Percentiles rank a stretch among this genome's conserved stretches.
Evolutionary conservation across 2,329 filamentous ascomycete genomes (phyloP).

Genomic region (Hypoxylon sp.): DNA sequence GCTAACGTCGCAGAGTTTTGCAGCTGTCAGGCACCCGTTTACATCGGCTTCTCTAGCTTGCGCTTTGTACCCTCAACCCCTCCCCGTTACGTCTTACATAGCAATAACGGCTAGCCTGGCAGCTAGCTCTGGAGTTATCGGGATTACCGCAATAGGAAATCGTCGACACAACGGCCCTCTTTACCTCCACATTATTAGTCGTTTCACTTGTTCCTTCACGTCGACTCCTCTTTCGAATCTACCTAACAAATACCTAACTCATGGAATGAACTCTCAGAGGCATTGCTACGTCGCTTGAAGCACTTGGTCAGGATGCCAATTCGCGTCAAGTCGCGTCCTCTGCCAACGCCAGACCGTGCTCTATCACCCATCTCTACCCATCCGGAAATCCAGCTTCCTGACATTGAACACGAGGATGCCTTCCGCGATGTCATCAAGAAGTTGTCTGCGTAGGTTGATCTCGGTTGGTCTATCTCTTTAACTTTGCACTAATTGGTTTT

Average conservation of each 20-base stretch:
- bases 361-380: slow-evolving; percentile 55
- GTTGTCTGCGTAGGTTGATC: slow-evolving; percentile 68
- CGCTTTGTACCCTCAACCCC: too few relatives aligned
- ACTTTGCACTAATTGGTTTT: slow-evolving; percentile 36
- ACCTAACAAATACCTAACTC: slow-evolving; percentile 1
- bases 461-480: not conserved
- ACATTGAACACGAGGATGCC: slow-evolving; percentile 70
- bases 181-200: not conserved
- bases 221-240: not conserved
- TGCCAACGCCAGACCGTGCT: slow-evolving; percentile 53
- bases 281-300: not conserved
- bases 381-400: slow-evolving; percentile 62
- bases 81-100: too few relatives aligned
- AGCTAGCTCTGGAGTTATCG: too few relatives aligned
- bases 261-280: slow-evolving; percentile 7
- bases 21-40: too few relatives aligned
- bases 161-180: too few relatives aligned
- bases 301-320: slow-evolving; percentile 54
- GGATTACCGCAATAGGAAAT: too few relatives aligned
- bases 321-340: slow-evolving; percentile 59
- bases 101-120: too few relatives aligned
- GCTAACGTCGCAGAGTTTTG: too few relatives aligned
- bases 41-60: too few relatives aligned
- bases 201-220: slow-evolving; percentile 11
- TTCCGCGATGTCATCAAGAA: slow-evolving; percentile 78